Percentiles rank a stretch among this genome's conserved stretches.
These are phyloP conservation scores for Xylona heveae DNA, from an alignment of 495 filamentous ascomycete genomes.

Conservation along the genomic window DNA sequence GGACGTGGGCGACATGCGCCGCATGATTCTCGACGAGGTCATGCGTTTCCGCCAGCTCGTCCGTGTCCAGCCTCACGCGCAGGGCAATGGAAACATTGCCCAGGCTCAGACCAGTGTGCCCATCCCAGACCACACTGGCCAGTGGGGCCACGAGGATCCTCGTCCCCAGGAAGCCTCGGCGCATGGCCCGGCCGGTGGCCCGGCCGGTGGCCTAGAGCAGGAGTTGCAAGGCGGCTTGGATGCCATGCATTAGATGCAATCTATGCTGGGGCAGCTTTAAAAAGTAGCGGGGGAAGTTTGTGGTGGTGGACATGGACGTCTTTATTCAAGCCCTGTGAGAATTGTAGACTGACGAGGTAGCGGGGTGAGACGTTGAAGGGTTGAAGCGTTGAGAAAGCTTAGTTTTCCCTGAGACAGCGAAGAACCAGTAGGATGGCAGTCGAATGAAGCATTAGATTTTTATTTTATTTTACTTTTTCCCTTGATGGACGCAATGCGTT, in stretches of 20 bases:
- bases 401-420: too few species aligned
- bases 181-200: slow-evolving; percentile 24
- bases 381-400: too few species aligned
- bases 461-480: too few species aligned
- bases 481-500: too few species aligned
- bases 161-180: slow-evolving; percentile 58
- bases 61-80: slow-evolving; percentile 33
- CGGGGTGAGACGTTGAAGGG: too few species aligned
- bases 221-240: slow-evolving; percentile 72
- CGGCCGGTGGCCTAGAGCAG: slow-evolving; percentile 48
- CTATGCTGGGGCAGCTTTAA: background rate
- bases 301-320: too few species aligned
- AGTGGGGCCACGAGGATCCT: slow-evolving; percentile 69
- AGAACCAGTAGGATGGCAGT: too few species aligned
- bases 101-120: slow-evolving; percentile 35
- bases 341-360: too few species aligned
- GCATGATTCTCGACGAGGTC: slow-evolving; percentile 94
- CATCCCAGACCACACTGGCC: slow-evolving; percentile 46
- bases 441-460: too few species aligned
- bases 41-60: slow-evolving; percentile 56
- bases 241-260: slow-evolving; percentile 13
- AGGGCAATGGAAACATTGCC: slow-evolving; percentile 12
- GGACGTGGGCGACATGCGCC: slow-evolving; percentile 78
- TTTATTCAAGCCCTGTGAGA: too few species aligned
- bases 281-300: slow-evolving; percentile 6